These are phyloP conservation scores for Solanum chaucha DNA, from an alignment of 257 asterid species.

Conservation along the genomic window DNA sequence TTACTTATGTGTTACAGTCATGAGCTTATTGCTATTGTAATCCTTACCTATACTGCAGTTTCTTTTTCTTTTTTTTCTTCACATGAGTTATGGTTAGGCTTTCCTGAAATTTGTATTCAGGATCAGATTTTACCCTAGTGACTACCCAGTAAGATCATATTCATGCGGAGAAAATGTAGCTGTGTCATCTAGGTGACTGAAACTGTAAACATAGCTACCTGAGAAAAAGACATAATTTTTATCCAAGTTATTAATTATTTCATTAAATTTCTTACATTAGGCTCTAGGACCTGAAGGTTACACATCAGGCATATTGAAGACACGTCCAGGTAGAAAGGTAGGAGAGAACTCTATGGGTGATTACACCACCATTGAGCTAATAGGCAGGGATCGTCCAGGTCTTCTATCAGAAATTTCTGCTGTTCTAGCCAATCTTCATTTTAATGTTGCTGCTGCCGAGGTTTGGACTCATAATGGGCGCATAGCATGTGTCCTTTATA, in stretches of 20 bases:
- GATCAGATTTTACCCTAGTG: background rate
- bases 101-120: background rate
- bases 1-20: background rate
- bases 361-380: slow-evolving; percentile 73
- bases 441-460: slow-evolving; percentile 87
- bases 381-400: slow-evolving; percentile 85
- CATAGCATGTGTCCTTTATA: slow-evolving; percentile 81
- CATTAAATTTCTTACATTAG: slow-evolving; percentile 23
- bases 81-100: background rate
- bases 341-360: slow-evolving; percentile 64
- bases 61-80: background rate
- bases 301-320: slow-evolving; percentile 50
- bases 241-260: background rate
- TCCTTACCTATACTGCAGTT: background rate
- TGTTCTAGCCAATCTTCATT: slow-evolving; percentile 69
- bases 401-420: slow-evolving; percentile 85
- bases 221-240: background rate
- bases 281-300: slow-evolving; percentile 82
- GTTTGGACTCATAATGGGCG: slow-evolving; percentile 95
- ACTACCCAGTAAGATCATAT: background rate
- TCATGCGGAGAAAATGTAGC: background rate
- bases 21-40: background rate
- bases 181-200: background rate
- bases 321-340: slow-evolving; percentile 47
- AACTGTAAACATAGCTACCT: background rate